Base-by-base conservation (phyloP, 306 rosid species). In the Lathyrus aphaca region DNA sequence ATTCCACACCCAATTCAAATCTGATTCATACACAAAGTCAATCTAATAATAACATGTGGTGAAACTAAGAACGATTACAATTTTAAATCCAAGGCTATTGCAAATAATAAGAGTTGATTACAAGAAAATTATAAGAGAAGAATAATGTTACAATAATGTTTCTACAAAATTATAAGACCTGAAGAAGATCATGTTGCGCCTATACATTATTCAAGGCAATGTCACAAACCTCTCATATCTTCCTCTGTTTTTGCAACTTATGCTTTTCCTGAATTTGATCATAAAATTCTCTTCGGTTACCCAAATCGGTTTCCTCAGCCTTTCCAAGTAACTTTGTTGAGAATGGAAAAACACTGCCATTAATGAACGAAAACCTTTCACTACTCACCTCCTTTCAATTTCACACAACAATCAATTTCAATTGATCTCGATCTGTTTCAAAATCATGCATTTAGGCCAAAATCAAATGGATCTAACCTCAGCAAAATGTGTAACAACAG, bases 401-500 rank as follows among this genome's bases (percentile, higher is more conserved):
- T 68, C 70, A 32, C 14, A 48, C 35, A 58, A 30, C 0, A 64
- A 8, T 68, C 71, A 67, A 75, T 74, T 69, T 32, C 57, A 82
- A 71, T 75, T 82, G 74, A 37, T 71, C 80, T 72, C 65, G 87
- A 90, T 88, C 90, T 79, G 65, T 77, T 77, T 77, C 61, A 82
- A 46, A 80, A 77, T 73, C 82, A 75, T 80, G 86, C 83, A 71
- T 62, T 64, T 69, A 70, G 92, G 91, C 74, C 76, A 83, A 78
- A 90, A 90, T 76, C 76, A 83, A 78, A 90, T 77, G 82, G 89
- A 87, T 80, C 63, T 81, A 73, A 8, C 82, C 75, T 76, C 92
- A 57, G 71, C 77, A 16, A 83, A 87, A 88, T 87, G 95, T 84
- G 87, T 87, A 15, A 73, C 76, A 94, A 94, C 86, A 88, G 95